These are phyloP conservation scores for Elaeagnus macrophylla DNA, from an alignment of 306 rosid species.

Conservation along the genomic window DNA sequence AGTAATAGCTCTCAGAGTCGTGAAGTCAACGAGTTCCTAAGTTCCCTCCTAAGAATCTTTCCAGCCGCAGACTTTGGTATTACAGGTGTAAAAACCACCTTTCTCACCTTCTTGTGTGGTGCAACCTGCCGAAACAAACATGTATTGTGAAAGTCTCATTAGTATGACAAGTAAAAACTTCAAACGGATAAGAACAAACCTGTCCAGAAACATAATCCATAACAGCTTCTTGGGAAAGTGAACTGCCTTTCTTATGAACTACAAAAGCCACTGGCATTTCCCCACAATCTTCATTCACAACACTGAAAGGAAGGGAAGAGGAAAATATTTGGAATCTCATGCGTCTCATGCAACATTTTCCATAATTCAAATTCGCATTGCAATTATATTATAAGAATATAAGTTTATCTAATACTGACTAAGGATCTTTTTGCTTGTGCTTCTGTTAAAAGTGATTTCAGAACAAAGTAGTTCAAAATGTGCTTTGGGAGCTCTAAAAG, in stretches of 20 bases:
- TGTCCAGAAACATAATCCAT: constrained; percentile 54
- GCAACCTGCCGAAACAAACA: constrained; percentile 45
- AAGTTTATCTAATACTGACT: too few species aligned
- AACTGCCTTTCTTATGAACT: constrained; percentile 52
- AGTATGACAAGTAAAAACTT: too few species aligned
- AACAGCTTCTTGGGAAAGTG: constrained; percentile 34
- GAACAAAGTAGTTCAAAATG: too few species aligned
- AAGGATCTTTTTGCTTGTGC: too few species aligned
- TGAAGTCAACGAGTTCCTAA: constrained; percentile 31
- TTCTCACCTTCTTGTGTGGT: constrained; percentile 67
- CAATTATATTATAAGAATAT: neutral
- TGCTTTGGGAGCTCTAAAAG: too few species aligned
- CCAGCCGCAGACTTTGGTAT: constrained; percentile 82
- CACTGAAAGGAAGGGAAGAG: constrained; percentile 25
- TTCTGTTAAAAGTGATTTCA: neutral
- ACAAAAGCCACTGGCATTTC: constrained; percentile 82
- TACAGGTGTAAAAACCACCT: constrained; percentile 52
- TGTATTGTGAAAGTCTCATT: neutral
- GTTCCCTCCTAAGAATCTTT: constrained; percentile 65
- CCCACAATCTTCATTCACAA: constrained; percentile 52
- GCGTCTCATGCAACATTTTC: neutral
- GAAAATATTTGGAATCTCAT: constrained; percentile 9
- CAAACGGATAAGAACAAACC: constrained; percentile 11
- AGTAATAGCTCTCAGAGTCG: constrained; percentile 30
- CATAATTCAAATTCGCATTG: neutral